phyloP scores from a whole-genome alignment of 2,329 filamentous ascomycete species.

The Sporothrix curviconia region DNA sequence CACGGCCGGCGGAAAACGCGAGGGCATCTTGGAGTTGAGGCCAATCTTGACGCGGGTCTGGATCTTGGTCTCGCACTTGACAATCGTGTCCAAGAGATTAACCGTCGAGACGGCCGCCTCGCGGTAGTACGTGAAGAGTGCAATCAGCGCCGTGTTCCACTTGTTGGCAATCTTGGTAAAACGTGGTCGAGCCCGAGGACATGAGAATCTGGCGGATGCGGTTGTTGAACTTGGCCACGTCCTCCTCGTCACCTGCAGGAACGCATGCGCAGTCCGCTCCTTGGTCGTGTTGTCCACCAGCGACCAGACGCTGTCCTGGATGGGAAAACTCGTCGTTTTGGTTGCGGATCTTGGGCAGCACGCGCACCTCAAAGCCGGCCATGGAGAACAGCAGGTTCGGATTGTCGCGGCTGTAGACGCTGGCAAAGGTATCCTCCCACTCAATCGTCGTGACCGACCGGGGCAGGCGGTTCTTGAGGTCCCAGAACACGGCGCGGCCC shows the following conservation, averaged over 20 bases:
- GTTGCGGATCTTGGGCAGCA: constrained; percentile 90
- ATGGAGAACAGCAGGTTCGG: constrained; percentile 96
- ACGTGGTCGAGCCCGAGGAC: constrained; percentile 97
- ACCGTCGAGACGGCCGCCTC: constrained; percentile 96
- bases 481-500: constrained; percentile 96
- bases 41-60: constrained; percentile 98
- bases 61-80: constrained; percentile 99
- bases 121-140: constrained; percentile 96
- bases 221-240: constrained; percentile 99
- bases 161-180: constrained; percentile 99
- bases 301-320: constrained; percentile 98
- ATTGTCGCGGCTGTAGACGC: constrained; percentile 96
- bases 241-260: constrained; percentile 94
- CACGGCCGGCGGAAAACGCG: constrained; percentile 92
- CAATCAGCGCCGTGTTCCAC: constrained; percentile 97
- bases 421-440: constrained; percentile 98
- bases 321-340: constrained; percentile 92
- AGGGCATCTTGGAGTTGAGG: constrained; percentile 98
- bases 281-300: constrained; percentile 94
- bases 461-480: constrained; percentile 92
- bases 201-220: constrained; percentile 96
- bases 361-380: constrained; percentile 95
- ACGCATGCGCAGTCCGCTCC: constrained; percentile 93
- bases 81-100: constrained; percentile 88
- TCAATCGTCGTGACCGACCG: constrained; percentile 95